Evolutionary conservation across 306 rosid species (phyloP).

Genomic region (Quercus alba): DNA sequence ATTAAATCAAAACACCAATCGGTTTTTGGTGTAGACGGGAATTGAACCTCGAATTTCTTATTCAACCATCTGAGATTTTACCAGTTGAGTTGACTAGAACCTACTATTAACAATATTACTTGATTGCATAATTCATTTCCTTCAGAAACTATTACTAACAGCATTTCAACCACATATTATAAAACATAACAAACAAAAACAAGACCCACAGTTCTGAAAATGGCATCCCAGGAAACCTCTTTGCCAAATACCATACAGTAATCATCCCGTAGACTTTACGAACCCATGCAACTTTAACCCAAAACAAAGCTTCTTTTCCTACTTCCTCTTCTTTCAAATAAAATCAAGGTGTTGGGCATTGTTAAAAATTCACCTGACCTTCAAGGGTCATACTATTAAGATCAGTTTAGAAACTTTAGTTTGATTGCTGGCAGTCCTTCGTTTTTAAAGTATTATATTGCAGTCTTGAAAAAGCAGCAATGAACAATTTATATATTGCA

Average conservation of each 20-base stretch:
- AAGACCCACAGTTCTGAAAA: background rate
- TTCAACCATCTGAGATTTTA: too few relatives aligned
- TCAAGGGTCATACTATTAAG: background rate
- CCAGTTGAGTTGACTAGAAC: rapidly evolving
- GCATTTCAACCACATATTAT: background rate
- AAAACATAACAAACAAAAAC: background rate
- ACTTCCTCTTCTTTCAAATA: too few relatives aligned
- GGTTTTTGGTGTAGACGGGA: rapidly evolving
- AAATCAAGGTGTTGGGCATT: background rate
- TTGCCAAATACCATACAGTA: background rate
- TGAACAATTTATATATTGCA: background rate
- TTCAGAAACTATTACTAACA: background rate
- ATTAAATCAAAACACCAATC: rapidly evolving
- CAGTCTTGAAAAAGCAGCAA: background rate
- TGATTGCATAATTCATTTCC: background rate
- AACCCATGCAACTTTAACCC: background rate
- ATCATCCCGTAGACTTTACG: background rate
- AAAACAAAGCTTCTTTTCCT: background rate
- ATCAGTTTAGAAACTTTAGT: background rate
- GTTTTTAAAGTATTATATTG: background rate
- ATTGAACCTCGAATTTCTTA: rapidly evolving
- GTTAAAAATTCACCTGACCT: background rate
- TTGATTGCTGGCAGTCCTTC: background rate
- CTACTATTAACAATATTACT: too few relatives aligned
- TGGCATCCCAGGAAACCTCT: background rate